Base-by-base conservation (phyloP, 306 rosid genomes). In the Vachellia collinsii region DNA sequence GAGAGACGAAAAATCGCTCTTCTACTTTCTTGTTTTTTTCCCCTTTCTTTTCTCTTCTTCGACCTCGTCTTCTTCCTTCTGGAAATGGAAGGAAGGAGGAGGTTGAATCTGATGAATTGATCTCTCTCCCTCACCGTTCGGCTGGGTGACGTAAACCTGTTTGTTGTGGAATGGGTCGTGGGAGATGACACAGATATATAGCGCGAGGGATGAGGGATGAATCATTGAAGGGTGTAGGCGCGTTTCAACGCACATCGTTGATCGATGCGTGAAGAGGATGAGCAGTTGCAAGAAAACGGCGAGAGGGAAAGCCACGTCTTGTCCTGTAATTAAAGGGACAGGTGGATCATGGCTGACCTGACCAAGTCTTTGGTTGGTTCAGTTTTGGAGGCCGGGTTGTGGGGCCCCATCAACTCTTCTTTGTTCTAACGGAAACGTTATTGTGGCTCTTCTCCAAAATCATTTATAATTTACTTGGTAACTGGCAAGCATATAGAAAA, bases 221-320 rank as follows among this genome's bases (percentile, higher is more conserved):
- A 54, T n/a, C 5, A 42, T 23, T 17, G 67, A 39, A 13, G 67
- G 66, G 66, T 47, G 77, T 50, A 72, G 63, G 38, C 59, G 39
- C 80, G 70, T 80, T 29, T 47, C 67, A 84, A 77, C 84, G 84
- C 78, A 88, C 87, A 77, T 82, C 54, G 53, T 46, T 3, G 12
- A 0, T 61, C 69, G 87, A 82, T 87, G 92, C 85, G 92, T 85
- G 67, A 69, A 13, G 72, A 47, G 10, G 2, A 38, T n/a, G 4
- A 61, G 62, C 0, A 4, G 11, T 36, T 10, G 16, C 2, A 3
- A 11, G 10, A 7, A 12, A 3, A 0, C 1, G 11, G 20, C 1
- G 65, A 65, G 44, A 34, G 80, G 43, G 5, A 17, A 29, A 59
- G 51, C 23, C 11, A 17, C 16, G 14, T 66, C 7, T 22, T 66